Evolutionary conservation across 2,329 filamentous ascomycete genomes (phyloP), one percentile per base, ranked within the genome.

Genomic region (Ploettnerulaceae sp.): DNA sequence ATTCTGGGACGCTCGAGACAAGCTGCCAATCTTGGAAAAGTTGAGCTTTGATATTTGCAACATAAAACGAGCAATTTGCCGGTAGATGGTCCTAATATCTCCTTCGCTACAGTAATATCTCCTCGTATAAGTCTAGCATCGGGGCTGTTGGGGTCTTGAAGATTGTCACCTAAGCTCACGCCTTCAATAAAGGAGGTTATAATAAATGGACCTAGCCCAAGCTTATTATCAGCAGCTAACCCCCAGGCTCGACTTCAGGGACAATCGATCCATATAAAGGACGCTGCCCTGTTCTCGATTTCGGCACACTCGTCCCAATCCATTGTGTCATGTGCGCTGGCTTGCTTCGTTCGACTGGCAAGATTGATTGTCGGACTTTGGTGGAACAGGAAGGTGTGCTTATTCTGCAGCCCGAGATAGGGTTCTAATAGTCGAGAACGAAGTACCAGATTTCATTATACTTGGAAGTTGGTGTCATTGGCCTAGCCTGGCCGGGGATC

Each of bases 191-290:
- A 48, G 38, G 50, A 50, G 26, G 36, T 42, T 25, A 52, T 52
- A 25, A 53, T 50, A 18, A 50, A 53, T 35, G 47, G 43, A 35
- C 50, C 39, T 26, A 53, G 42, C 36, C 31, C 48, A 37, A 44
- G 35, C 31, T 34, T 48, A 35, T 64, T 65, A 5, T 50, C 57
- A 20, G 54, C 43, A 41, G 64, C 59, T 7, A 39, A 34, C 32
- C 61, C 60, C 56, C 58, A 66, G 39, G 57, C 57, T 51, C 49
- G 26, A 64, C 55, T 45, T 59, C 47, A 31, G 48, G 53, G 20
- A 55, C 51, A n/a, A n/a, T n/a, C n/a, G n/a, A n/a, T n/a, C n/a
- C n/a, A n/a, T n/a, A n/a, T n/a, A n/a, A n/a, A n/a, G n/a, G n/a
- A n/a, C n/a, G n/a, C n/a, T n/a, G n/a, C n/a, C n/a, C n/a, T n/a